A percentile compares a stretch with the other conserved stretches of the same genome.
Conservation (phyloP, 1,139 yeast species). For the Pichia sp. region DNA sequence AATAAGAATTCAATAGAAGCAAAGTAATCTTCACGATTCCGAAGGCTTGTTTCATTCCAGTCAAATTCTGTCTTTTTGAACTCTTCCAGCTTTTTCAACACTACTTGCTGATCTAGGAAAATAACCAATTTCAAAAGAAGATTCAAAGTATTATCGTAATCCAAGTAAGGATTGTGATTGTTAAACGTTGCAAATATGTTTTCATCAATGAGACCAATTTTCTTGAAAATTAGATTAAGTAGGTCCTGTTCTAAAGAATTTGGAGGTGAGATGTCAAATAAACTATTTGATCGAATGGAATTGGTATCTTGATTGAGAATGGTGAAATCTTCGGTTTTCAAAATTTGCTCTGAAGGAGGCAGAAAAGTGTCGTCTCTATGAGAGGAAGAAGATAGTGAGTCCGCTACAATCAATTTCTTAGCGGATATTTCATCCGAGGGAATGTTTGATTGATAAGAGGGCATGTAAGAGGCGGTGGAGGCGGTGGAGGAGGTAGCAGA, state of each 20-base stretch:
- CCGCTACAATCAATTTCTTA: background rate
- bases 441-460: background rate
- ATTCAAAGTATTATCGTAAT: background rate
- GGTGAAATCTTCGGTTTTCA: background rate
- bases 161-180: background rate
- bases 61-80: constrained; percentile 21
- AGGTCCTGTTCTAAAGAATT: constrained; percentile 11
- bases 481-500: background rate
- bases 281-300: background rate
- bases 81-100: constrained; percentile 1
- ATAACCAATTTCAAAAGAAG: constrained; percentile 9
- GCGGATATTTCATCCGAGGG: background rate
- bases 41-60: constrained; percentile 18
- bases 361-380: background rate
- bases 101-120: constrained; percentile 9
- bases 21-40: constrained; percentile 9
- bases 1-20: constrained; percentile 15
- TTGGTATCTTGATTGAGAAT: background rate
- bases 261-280: background rate
- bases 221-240: constrained; percentile 5
- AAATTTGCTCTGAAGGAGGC: background rate
- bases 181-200: background rate
- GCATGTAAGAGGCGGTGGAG: background rate
- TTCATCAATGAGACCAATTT: constrained; percentile 9
- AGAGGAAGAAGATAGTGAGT: constrained; percentile 1